phyloP scores from a whole-genome alignment of 352 stramenopile genomes.

The Sclerospora graminicola region DNA sequence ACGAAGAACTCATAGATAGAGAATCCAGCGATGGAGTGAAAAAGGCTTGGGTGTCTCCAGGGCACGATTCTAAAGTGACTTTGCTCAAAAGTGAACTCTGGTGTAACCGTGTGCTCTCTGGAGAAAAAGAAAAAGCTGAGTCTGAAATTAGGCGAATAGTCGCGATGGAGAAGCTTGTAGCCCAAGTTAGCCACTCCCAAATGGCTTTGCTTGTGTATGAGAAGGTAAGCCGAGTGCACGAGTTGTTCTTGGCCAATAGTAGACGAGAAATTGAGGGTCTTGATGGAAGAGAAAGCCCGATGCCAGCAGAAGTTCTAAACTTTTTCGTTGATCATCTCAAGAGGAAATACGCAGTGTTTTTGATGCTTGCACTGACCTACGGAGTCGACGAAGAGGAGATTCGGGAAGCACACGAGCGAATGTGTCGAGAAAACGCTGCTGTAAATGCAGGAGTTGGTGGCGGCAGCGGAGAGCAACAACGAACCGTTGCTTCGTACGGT shows the following conservation, averaged over 20 bases:
- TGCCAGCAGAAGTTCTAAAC: slow-evolving; percentile 55
- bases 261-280: slow-evolving; percentile 59
- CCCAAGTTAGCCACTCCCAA: slow-evolving; percentile 57
- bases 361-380: slow-evolving; percentile 72
- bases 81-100: slow-evolving; percentile 81
- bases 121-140: slow-evolving; percentile 76
- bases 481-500: slow-evolving; percentile 42
- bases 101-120: slow-evolving; percentile 70
- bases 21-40: slow-evolving; percentile 4
- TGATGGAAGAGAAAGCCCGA: slow-evolving; percentile 27
- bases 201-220: slow-evolving; percentile 86
- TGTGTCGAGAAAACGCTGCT: slow-evolving; percentile 73
- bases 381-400: slow-evolving; percentile 72
- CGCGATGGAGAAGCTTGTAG: slow-evolving; percentile 79
- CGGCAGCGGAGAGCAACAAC: slow-evolving; percentile 45
- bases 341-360: slow-evolving; percentile 81
- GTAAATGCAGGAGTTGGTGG: slow-evolving; percentile 63
- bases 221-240: slow-evolving; percentile 82
- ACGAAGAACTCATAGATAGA: slow-evolving; percentile 7
- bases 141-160: slow-evolving; percentile 74
- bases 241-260: slow-evolving; percentile 74
- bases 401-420: slow-evolving; percentile 64
- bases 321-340: slow-evolving; percentile 84
- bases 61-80: slow-evolving; percentile 73
- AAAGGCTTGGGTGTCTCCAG: slow-evolving; percentile 59